A percentile compares a stretch with the other conserved stretches of the same genome.
These are phyloP conservation scores for Saccharomyces hybrid DNA, from an alignment of 1,139 yeast genomes.

Conservation along the genomic window DNA sequence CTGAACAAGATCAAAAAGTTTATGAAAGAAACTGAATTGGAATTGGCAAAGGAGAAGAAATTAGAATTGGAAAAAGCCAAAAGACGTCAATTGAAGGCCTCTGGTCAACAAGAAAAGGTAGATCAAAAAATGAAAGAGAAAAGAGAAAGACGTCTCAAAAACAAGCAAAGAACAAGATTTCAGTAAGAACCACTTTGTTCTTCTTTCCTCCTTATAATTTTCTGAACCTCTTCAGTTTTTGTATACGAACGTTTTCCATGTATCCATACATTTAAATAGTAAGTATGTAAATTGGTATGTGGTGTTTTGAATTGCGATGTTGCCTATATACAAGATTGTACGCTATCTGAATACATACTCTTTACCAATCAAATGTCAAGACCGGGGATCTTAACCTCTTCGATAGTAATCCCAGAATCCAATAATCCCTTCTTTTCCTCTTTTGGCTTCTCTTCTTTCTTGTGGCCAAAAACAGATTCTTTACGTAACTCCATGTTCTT, in stretches of 20 bases:
- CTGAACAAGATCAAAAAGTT: slow-evolving; percentile 50
- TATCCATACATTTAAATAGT: not conserved
- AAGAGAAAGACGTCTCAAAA: slow-evolving; percentile 44
- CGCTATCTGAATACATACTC: not conserved
- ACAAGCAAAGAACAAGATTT: slow-evolving; percentile 38
- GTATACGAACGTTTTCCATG: not conserved
- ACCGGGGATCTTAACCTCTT: slow-evolving; percentile 13
- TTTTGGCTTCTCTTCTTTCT: slow-evolving; percentile 8
- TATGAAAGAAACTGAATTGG: slow-evolving; percentile 46
- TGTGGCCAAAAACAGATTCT: not conserved
- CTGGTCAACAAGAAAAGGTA: slow-evolving; percentile 67
- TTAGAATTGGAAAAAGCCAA: slow-evolving; percentile 51
- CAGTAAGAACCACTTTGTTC: not conserved
- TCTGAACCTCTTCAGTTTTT: not conserved
- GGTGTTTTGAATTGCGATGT: not conserved
- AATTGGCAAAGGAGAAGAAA: slow-evolving; percentile 66
- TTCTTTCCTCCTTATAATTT: not conserved
- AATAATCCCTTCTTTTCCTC: slow-evolving; percentile 4
- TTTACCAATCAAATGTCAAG: slow-evolving; percentile 3
- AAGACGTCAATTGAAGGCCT: slow-evolving; percentile 37
- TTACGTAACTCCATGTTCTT: not conserved
- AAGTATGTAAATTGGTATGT: not conserved
- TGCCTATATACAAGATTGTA: not conserved
- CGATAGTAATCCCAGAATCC: slow-evolving; percentile 5
- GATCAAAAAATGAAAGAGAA: slow-evolving; percentile 65